Conservation (phyloP, 345 rosid genomes). For the Gossypium mustelinum region DNA sequence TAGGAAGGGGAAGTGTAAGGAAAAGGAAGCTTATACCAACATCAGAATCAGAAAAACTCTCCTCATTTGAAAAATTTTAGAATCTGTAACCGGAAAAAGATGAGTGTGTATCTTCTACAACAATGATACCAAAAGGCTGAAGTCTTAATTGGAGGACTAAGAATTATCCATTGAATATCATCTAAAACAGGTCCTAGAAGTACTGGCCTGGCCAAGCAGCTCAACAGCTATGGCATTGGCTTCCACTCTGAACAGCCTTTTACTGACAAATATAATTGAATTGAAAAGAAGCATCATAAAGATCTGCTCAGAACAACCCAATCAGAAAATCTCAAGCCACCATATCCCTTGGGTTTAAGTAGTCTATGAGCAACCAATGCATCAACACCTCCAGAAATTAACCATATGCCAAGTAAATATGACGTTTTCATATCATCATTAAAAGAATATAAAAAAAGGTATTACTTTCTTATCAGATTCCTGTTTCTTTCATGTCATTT, state of each 20-base stretch:
- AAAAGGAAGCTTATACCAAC: not conserved
- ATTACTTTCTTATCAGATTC: not conserved
- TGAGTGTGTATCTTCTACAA: not conserved
- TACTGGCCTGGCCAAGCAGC: not conserved
- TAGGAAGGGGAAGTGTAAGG: not conserved
- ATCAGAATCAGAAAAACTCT: not conserved
- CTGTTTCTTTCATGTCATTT: not conserved
- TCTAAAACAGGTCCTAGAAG: not conserved
- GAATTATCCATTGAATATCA: not conserved
- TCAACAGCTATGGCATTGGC: not conserved
- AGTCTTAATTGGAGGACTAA: not conserved
- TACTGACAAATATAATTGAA: not conserved
- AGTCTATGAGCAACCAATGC: not conserved
- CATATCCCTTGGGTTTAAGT: not conserved
- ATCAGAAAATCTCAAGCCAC: not conserved
- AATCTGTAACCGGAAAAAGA: not conserved
- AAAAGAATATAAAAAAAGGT: not conserved
- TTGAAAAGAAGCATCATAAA: slow-evolving; percentile 1
- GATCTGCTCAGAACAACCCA: not conserved
- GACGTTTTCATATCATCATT: not conserved
- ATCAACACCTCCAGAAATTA: not conserved
- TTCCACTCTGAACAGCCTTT: not conserved
- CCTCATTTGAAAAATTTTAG: not conserved
- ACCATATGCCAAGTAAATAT: not conserved
- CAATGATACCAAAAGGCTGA: not conserved